Conservation (phyloP, 768 basidiomycete species). For the Baorangia bicolor region DNA sequence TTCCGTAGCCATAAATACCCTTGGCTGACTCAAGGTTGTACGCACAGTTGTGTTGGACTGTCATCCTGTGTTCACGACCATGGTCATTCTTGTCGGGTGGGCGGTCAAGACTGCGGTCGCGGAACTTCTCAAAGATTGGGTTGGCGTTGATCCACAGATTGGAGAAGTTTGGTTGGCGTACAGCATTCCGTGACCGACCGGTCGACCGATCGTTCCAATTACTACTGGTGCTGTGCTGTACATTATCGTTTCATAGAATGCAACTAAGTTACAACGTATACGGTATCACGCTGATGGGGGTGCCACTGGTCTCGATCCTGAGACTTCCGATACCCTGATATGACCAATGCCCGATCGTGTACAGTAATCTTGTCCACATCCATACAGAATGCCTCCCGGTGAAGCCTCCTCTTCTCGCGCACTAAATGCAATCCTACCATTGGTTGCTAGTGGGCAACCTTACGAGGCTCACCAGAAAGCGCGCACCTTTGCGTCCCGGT, state of each 20-base stretch:
- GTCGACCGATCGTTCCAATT: background rate
- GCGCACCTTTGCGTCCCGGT: slow-evolving; percentile 89
- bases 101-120: slow-evolving; percentile 63
- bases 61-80: slow-evolving; percentile 68
- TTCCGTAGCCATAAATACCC: background rate
- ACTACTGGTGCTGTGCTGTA: background rate
- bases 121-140: slow-evolving; percentile 61
- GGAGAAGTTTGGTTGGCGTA: slow-evolving; percentile 79
- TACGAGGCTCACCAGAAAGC: slow-evolving; percentile 98
- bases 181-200: slow-evolving; percentile 61
- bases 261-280: background rate
- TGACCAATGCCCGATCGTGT: background rate
- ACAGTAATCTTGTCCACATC: slow-evolving; percentile 4
- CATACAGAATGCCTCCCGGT: slow-evolving; percentile 24
- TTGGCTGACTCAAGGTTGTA: background rate
- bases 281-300: background rate
- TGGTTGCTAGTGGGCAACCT: slow-evolving; percentile 65
- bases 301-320: slow-evolving; percentile 6
- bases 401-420: slow-evolving; percentile 56
- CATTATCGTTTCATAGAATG: background rate
- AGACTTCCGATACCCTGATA: slow-evolving; percentile 26
- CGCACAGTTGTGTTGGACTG: slow-evolving; percentile 71
- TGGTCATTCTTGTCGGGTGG: slow-evolving; percentile 79
- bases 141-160: slow-evolving; percentile 54
- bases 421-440: slow-evolving; percentile 71